A percentile compares a stretch with the other conserved stretches of the same genome.
Conservation (phyloP, 768 basidiomycete species). For the Lactarius deliciosus region DNA sequence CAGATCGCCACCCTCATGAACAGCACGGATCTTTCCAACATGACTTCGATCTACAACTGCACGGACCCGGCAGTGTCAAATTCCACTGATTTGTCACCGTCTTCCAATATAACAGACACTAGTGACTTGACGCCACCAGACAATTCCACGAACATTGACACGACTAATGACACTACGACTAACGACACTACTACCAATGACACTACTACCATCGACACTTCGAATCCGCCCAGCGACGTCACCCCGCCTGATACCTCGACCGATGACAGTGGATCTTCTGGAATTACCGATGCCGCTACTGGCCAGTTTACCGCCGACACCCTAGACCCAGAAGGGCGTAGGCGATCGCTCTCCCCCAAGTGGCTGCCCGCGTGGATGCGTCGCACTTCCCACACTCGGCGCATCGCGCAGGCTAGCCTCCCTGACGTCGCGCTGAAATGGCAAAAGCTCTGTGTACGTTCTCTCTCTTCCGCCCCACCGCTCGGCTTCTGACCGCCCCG, state of each 20-base stretch:
- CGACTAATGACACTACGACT: not conserved
- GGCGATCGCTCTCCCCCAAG: slow-evolving; percentile 19
- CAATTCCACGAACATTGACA: not conserved
- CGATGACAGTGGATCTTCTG: not conserved
- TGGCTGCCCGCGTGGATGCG: slow-evolving; percentile 2
- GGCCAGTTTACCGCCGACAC: slow-evolving; percentile 18
- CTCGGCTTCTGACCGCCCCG: too few species aligned
- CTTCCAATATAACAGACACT: not conserved
- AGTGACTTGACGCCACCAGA: not conserved
- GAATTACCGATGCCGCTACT: not conserved
- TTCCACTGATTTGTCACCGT: not conserved
- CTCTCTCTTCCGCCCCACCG: too few species aligned
- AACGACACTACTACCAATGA: not conserved
- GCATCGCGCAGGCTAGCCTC: slow-evolving; percentile 39
- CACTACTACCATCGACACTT: not conserved
- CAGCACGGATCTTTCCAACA: slow-evolving; percentile 4
- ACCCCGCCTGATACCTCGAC: not conserved
- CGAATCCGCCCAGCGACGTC: not conserved
- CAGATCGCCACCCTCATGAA: slow-evolving; percentile 2
- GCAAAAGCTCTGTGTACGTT: slow-evolving; percentile 44
- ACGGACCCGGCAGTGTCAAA: slow-evolving; percentile 2
- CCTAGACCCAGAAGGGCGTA: slow-evolving; percentile 13
- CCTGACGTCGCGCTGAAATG: slow-evolving; percentile 43
- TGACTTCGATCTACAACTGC: slow-evolving; percentile 13
- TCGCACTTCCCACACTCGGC: slow-evolving; percentile 17